Evolutionary conservation across 176 grass and related monocot species (phyloP).

Genomic region (Guadua angustifolia): DNA sequence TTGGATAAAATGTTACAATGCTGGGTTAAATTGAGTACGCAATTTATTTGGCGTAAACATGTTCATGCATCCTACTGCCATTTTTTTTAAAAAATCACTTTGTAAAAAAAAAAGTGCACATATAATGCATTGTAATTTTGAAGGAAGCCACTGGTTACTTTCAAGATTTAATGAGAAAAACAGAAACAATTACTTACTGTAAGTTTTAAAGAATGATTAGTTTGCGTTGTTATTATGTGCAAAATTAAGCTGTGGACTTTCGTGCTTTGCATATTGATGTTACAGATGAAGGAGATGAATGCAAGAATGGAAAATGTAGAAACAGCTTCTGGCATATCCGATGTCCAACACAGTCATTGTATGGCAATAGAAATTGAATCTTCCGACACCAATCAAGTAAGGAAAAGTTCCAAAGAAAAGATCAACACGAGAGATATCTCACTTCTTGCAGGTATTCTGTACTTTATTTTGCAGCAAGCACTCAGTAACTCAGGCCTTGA

Average conservation of each 20-base stretch:
- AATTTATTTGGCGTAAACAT: not conserved
- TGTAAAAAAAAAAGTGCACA: not conserved
- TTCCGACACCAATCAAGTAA: conserved; percentile 44
- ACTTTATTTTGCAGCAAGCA: not conserved
- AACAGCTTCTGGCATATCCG: conserved; percentile 7
- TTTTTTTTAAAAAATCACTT: no score
- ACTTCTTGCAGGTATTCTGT: conserved; percentile 59
- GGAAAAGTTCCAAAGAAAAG: conserved; percentile 51
- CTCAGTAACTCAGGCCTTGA: not conserved
- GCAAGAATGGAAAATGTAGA: conserved; percentile 61
- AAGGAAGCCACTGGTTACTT: not conserved
- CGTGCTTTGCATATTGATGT: conserved; percentile 19
- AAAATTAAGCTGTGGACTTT: not conserved
- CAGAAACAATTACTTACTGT: not conserved
- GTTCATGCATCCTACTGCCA: not conserved
- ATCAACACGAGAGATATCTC: conserved; percentile 42
- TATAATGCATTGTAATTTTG: not conserved
- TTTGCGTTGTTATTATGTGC: not conserved
- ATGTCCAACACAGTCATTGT: conserved; percentile 49
- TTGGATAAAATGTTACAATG: not conserved
- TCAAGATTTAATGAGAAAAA: not conserved
- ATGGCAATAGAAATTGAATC: conserved; percentile 55
- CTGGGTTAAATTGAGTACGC: not conserved
- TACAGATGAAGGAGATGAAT: conserved; percentile 83
- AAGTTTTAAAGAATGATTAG: not conserved